These are phyloP conservation scores for Ceratobasidium theobromae DNA, from an alignment of 1,284 basidiomycete genomes.

Conservation along the genomic window DNA sequence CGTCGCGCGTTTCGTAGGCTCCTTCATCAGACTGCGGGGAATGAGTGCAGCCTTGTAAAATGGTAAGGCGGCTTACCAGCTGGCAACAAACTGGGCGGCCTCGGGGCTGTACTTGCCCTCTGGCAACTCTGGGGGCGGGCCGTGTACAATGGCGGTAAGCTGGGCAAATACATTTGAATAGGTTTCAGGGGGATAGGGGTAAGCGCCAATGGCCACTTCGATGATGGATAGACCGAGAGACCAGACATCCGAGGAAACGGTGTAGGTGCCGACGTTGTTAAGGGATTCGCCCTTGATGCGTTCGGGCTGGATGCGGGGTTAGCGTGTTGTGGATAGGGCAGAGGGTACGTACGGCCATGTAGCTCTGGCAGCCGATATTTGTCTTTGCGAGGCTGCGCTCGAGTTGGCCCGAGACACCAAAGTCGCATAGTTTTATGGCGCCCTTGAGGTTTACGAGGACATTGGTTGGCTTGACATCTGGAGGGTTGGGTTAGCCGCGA, in stretches of 20 bases:
- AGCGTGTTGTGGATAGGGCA: conserved; percentile 5
- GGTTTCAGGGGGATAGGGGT: conserved; percentile 98
- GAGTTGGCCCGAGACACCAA: conserved; percentile 96
- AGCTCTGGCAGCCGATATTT: conserved; percentile 97
- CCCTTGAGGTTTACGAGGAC: conserved; percentile 89
- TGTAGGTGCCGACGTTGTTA: conserved; percentile 86
- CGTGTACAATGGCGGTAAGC: conserved; percentile 93
- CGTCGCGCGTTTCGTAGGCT: conserved; percentile 74
- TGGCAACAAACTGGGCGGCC: conserved; percentile 51
- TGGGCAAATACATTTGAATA: conserved; percentile 97
- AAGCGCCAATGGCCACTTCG: conserved; percentile 88
- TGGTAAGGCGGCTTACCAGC: conserved; percentile 45
- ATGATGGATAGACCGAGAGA: conserved; percentile 95
- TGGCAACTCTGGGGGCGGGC: conserved; percentile 86
- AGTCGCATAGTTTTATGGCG: conserved; percentile 94
- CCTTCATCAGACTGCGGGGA: conserved; percentile 71
- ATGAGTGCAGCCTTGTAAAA: conserved; percentile 39
- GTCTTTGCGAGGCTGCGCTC: conserved; percentile 97
- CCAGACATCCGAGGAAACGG: conserved; percentile 97
- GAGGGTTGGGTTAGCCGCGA: background rate
- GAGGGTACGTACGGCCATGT: conserved; percentile 84
- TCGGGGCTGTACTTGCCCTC: conserved; percentile 46
- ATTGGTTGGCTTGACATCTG: conserved; percentile 97
- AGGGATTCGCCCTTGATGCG: conserved; percentile 93
- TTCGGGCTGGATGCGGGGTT: conserved; percentile 65